phyloP scores from a whole-genome alignment of 2,329 filamentous ascomycete species.

The Zelopaecilomyces penicillatus region DNA sequence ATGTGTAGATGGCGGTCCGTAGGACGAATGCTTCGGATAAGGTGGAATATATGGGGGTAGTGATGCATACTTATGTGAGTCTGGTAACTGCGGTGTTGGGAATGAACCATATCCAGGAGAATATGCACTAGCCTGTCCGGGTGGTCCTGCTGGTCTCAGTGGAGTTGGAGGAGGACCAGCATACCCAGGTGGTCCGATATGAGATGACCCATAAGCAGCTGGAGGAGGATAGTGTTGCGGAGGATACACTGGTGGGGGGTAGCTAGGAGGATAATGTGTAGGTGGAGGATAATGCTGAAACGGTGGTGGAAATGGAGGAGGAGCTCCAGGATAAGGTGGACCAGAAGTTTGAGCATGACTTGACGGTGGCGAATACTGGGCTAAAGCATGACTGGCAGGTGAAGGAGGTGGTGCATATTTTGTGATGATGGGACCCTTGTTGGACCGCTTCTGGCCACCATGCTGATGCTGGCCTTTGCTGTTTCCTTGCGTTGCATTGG shows the following conservation, averaged over 20 bases:
- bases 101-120: slow-evolving; percentile 11
- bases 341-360: slow-evolving; percentile 16
- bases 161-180: slow-evolving; percentile 6
- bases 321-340: slow-evolving; percentile 16
- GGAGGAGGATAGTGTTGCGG: slow-evolving; percentile 16
- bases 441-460: slow-evolving; percentile 22
- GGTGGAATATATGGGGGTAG: slow-evolving; percentile 9
- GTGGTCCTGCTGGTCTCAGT: neutral
- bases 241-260: slow-evolving; percentile 18
- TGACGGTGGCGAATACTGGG: slow-evolving; percentile 17
- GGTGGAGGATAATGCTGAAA: slow-evolving; percentile 17
- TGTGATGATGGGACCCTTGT: slow-evolving; percentile 26
- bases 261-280: slow-evolving; percentile 17
- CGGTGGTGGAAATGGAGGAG: slow-evolving; percentile 15
- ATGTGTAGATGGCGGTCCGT: slow-evolving; percentile 14
- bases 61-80: slow-evolving; percentile 4
- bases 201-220: slow-evolving; percentile 12
- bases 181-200: slow-evolving; percentile 11
- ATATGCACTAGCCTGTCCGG: neutral
- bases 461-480: slow-evolving; percentile 18
- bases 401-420: slow-evolving; percentile 24
- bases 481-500: slow-evolving; percentile 17
- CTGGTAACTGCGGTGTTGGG: slow-evolving; percentile 12
- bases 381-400: slow-evolving; percentile 10
- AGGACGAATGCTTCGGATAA: slow-evolving; percentile 13